Base-by-base conservation (phyloP, 2,329 filamentous ascomycete species). In the Xylaria sp. region DNA sequence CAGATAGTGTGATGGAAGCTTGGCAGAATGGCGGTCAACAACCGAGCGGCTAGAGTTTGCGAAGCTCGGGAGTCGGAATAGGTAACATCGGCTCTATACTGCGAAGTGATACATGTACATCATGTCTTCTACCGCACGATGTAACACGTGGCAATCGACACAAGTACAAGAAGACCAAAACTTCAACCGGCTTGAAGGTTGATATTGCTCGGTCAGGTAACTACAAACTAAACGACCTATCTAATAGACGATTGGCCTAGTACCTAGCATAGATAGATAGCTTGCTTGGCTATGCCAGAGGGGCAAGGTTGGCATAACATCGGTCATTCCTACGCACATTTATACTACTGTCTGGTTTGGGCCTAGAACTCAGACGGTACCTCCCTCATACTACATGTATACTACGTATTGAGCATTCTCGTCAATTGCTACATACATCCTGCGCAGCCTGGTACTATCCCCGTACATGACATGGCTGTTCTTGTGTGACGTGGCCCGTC, bases 21-120 rank as follows among this genome's bases (percentile, higher is more conserved):
- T 61, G 56, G 60, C 63, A 15, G 56, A 67, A 57, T 55, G 50
- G 63, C 67, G 67, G 67, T 69, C 64, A 67, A 59, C 56, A 17
- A 33, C 17, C 22, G 33, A 47, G 44, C 6, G 57, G 61, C 42
- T 63, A 42, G 39, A 61, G 47, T 61, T 61, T 61, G 63, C 60
- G 64, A 69, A 20, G 45, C 33, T 38, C 31, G 31, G 47, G 39
- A 59, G 20, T 36, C 51, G 65, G 54, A 50, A 66, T 38, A 39
- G 47, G 49, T 10, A 5, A 25, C 25, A 39, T 54, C 39, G 39
- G 38, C 13, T 58, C 29, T 56, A 38, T 33, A 39, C 31, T 53
- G 53, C 13, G 39, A 50, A 45, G 33, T 50, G 38, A 33, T 51
- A 42, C 27, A 47, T 58, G 58, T 56, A 44, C 53, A 29, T 49